Conservation (phyloP, 2,329 filamentous ascomycete genomes). For the Fusarium falciforme region DNA sequence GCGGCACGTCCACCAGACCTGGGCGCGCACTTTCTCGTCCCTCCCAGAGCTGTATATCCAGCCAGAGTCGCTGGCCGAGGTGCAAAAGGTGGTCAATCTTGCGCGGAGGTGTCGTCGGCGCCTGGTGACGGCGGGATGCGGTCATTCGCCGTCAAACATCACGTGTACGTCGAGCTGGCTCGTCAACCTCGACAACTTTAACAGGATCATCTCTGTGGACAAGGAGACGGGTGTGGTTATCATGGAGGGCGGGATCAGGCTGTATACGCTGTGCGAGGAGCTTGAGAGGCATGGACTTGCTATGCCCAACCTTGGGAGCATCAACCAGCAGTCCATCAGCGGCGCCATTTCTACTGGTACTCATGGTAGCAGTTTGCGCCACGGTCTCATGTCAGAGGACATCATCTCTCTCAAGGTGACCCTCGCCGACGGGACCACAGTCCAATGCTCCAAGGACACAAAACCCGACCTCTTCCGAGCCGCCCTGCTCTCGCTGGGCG, state of each 20-base stretch:
- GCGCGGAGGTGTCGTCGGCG: slow-evolving; percentile 85
- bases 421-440: slow-evolving; percentile 80
- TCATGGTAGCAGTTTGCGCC: slow-evolving; percentile 86
- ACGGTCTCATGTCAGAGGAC: slow-evolving; percentile 86
- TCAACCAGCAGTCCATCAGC: slow-evolving; percentile 92
- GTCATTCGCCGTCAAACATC: slow-evolving; percentile 90
- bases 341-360: slow-evolving; percentile 94
- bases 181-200: slow-evolving; percentile 89
- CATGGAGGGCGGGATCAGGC: slow-evolving; percentile 88
- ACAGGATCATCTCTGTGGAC: slow-evolving; percentile 77
- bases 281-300: slow-evolving; percentile 82
- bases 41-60: slow-evolving; percentile 92
- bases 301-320: slow-evolving; percentile 93
- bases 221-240: slow-evolving; percentile 73
- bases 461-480: slow-evolving; percentile 88
- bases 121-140: slow-evolving; percentile 87
- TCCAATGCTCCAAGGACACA: slow-evolving; percentile 75
- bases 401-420: slow-evolving; percentile 82
- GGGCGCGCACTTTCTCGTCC: slow-evolving; percentile 93
- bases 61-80: slow-evolving; percentile 80
- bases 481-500: slow-evolving; percentile 86
- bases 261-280: slow-evolving; percentile 78
- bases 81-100: slow-evolving; percentile 84
- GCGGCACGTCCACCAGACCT: slow-evolving; percentile 86
- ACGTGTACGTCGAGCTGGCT: slow-evolving; percentile 96